phyloP scores from a whole-genome alignment of 257 asterid genomes.

The Leptodermis oblonga region DNA sequence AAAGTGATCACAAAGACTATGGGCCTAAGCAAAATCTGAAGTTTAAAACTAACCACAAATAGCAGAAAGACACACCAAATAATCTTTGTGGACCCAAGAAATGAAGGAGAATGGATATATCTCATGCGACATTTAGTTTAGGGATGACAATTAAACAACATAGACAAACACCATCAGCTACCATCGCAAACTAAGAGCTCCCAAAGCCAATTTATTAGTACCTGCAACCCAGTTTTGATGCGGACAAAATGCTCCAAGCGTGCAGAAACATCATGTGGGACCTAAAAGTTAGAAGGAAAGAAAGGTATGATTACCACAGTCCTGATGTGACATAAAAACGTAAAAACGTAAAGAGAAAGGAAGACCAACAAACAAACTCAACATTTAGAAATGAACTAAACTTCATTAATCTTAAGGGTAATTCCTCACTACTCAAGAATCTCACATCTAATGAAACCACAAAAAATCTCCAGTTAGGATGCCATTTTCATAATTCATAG shows the following conservation, averaged over 20 bases:
- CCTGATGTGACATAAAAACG: background rate
- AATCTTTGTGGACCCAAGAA: too few species aligned
- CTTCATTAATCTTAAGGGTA: background rate
- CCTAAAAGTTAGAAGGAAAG: slow-evolving; percentile 40
- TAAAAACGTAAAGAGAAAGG: background rate
- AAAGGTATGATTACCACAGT: background rate
- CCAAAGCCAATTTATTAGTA: slow-evolving; percentile 13
- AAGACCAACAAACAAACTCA: background rate
- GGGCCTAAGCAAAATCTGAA: background rate
- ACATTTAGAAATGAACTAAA: too few species aligned
- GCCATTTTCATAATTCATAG: background rate
- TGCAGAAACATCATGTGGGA: slow-evolving; percentile 65
- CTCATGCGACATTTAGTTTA: background rate
- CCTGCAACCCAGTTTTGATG: slow-evolving; percentile 87
- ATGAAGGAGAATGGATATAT: background rate
- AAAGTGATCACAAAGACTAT: too few species aligned
- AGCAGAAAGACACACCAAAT: background rate
- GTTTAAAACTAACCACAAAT: background rate
- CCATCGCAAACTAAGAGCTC: background rate
- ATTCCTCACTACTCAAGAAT: background rate
- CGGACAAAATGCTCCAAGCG: slow-evolving; percentile 82
- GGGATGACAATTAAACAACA: background rate
- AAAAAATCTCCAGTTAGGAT: background rate
- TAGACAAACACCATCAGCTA: background rate
- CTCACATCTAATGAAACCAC: background rate